phyloP scores from a whole-genome alignment of 331 rosid genomes.

The Erythrophleum ivorense region DNA sequence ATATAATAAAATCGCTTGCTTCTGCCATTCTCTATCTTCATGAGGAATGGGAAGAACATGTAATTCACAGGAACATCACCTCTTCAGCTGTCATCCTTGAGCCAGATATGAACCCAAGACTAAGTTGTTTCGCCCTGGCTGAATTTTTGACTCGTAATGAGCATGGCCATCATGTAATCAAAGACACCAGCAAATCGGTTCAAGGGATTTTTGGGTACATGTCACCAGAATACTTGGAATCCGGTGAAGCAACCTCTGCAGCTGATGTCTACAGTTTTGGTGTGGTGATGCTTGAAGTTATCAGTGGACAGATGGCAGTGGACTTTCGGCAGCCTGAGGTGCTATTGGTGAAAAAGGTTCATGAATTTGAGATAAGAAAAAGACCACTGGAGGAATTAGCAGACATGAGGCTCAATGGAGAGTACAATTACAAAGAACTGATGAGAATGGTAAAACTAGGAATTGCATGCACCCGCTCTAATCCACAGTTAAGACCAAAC shows the following conservation, averaged over 20 bases:
- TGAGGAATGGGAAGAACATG: conserved; percentile 95
- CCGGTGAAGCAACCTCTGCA: conserved; percentile 69
- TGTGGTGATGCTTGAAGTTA: conserved; percentile 76
- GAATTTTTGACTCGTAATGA: conserved; percentile 84
- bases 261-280: conserved; percentile 90
- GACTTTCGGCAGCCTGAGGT: conserved; percentile 86
- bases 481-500: conserved; percentile 67
- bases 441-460: conserved; percentile 71
- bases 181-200: conserved; percentile 52
- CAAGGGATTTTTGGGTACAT: conserved; percentile 86
- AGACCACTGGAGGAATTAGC: conserved; percentile 68
- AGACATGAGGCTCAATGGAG: conserved; percentile 65
- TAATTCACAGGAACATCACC: conserved; percentile 81
- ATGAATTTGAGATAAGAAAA: conserved; percentile 55
- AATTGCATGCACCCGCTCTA: conserved; percentile 64
- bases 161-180: conserved; percentile 61
- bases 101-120: conserved; percentile 78
- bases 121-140: conserved; percentile 78
- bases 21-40: conserved; percentile 85
- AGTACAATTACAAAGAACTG: conserved; percentile 63
- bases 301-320: conserved; percentile 77
- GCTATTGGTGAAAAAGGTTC: conserved; percentile 74
- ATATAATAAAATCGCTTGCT: conserved; percentile 72
- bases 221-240: conserved; percentile 77
- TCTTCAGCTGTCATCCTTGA: conserved; percentile 87